phyloP scores from a whole-genome alignment of 2,329 filamentous ascomycete species.

The Biscogniauxia sp. region DNA sequence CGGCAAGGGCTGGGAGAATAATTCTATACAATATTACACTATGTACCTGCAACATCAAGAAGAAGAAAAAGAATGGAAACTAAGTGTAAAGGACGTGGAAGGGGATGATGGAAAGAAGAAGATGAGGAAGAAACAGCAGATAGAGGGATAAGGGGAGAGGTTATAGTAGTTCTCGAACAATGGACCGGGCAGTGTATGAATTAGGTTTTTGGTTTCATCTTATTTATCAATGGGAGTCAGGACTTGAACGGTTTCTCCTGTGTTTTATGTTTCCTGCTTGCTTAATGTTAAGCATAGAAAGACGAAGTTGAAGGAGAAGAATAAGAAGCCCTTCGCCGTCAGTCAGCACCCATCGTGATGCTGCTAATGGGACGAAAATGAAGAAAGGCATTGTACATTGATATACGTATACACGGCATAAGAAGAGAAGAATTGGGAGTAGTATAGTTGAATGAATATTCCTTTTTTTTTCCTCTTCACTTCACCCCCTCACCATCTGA shows the following conservation, averaged over 20 bases:
- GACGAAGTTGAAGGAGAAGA: neutral
- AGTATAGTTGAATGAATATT: neutral
- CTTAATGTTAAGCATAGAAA: neutral
- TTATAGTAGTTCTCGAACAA: slow-evolving; percentile 9
- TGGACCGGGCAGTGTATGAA: neutral
- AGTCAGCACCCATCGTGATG: neutral
- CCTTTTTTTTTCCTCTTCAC: neutral
- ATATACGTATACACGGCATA: neutral
- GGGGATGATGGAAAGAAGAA: neutral
- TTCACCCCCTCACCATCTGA: too few relatives aligned
- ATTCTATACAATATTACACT: neutral
- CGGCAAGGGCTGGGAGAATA: too few relatives aligned
- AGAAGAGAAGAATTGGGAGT: too few relatives aligned
- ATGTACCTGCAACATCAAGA: neutral
- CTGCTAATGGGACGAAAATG: neutral
- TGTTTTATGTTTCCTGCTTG: neutral
- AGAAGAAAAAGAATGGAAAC: neutral
- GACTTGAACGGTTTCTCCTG: slow-evolving; percentile 21
- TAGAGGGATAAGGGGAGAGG: neutral
- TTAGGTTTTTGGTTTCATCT: neutral
- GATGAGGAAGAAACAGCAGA: neutral
- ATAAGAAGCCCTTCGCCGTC: neutral
- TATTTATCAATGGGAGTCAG: slow-evolving; percentile 2
- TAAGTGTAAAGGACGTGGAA: too few relatives aligned
- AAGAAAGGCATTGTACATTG: neutral